Percentiles rank a stretch among this genome's conserved stretches.
Conservation (phyloP, 2,329 filamentous ascomycete species). For the Curvularia spicifera region DNA sequence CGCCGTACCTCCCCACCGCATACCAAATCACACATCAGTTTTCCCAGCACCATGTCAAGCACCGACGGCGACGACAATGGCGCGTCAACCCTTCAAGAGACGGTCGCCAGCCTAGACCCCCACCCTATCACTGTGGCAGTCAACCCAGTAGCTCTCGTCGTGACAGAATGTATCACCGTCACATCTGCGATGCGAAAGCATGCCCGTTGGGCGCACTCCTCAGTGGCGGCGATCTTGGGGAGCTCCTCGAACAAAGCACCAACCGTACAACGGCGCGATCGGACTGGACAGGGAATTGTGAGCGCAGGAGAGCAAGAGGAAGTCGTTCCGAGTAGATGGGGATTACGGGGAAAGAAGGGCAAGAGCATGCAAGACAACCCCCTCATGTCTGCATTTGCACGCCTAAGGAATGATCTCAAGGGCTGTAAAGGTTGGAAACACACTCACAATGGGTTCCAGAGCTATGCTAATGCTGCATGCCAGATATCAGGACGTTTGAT, state of each 20-base stretch:
- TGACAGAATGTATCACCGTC: constrained; percentile 98
- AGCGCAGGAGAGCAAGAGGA: constrained; percentile 55
- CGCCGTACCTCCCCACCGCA: constrained; percentile 24
- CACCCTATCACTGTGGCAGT: constrained; percentile 75
- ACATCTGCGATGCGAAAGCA: constrained; percentile 98
- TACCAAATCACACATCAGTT: constrained; percentile 9
- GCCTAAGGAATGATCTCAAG: constrained; percentile 84
- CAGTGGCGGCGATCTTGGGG: constrained; percentile 92
- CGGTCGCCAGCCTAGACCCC: constrained; percentile 27
- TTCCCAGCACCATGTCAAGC: constrained; percentile 37
- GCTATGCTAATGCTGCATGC: constrained; percentile 24
- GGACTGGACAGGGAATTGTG: constrained; percentile 45
- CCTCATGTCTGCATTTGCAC: constrained; percentile 91
- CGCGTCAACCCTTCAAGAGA: constrained; percentile 34
- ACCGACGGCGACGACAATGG: constrained; percentile 32
- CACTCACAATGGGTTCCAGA: not conserved
- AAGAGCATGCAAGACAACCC: constrained; percentile 98
- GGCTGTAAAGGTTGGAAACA: constrained; percentile 72
- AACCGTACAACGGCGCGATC: constrained; percentile 44
- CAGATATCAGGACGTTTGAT: constrained; percentile 87
- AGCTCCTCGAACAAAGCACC: constrained; percentile 63
- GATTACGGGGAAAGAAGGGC: constrained; percentile 89
- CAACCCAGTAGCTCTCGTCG: constrained; percentile 89
- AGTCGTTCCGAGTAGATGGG: constrained; percentile 83
- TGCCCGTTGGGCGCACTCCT: constrained; percentile 93